Conservation (phyloP, 2,329 filamentous ascomycete genomes). For the Fusarium camptoceras region DNA sequence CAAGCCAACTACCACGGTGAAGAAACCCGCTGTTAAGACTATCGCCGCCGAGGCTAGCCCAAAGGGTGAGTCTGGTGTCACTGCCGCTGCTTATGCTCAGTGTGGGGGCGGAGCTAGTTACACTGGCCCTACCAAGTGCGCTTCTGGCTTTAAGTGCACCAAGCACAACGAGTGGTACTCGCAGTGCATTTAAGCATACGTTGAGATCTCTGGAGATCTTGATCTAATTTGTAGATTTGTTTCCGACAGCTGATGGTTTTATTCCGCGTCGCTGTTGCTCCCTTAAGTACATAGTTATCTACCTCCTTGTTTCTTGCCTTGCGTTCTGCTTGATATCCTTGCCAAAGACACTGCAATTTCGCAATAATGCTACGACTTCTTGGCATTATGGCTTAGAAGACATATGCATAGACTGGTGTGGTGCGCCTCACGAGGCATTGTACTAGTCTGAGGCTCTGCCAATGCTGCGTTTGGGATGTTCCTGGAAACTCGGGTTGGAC, state of each 20-base stretch:
- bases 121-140: slow-evolving; percentile 42
- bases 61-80: neutral
- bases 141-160: slow-evolving; percentile 36
- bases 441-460: neutral
- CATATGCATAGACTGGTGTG: neutral
- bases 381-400: neutral
- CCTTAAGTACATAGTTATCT: neutral
- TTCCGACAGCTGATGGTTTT: neutral
- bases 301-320: neutral
- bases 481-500: neutral
- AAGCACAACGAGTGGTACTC: slow-evolving; percentile 45
- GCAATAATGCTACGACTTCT: neutral
- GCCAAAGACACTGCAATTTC: neutral
- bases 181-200: slow-evolving; percentile 38
- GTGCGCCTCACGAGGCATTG: neutral
- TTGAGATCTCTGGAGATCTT: neutral
- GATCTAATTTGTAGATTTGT: neutral
- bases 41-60: neutral
- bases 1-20: neutral
- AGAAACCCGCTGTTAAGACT: neutral
- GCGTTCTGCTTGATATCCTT: too few relatives aligned
- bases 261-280: neutral
- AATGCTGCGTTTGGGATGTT: neutral
- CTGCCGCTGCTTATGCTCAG: slow-evolving; percentile 19
- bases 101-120: slow-evolving; percentile 43